A percentile compares a stretch with the other conserved stretches of the same genome.
These are phyloP conservation scores for Favolaschia claudopus DNA, from an alignment of 768 basidiomycete species.

Conservation along the genomic window DNA sequence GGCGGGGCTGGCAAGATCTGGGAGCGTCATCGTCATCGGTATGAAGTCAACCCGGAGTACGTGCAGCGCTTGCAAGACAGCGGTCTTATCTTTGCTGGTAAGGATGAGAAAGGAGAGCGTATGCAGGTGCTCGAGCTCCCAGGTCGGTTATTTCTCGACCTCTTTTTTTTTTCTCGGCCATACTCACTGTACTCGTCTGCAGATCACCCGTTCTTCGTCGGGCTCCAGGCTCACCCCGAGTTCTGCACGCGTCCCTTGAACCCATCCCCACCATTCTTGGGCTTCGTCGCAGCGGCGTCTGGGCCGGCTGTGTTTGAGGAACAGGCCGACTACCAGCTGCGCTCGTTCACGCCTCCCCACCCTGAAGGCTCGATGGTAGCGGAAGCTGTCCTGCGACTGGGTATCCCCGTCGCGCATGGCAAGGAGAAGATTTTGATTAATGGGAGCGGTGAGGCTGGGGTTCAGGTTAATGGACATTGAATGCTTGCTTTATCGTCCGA, in stretches of 20 bases:
- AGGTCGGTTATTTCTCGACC: conserved; percentile 54
- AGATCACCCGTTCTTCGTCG: conserved; percentile 96
- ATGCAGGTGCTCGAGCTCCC: conserved; percentile 95
- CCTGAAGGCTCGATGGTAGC: conserved; percentile 77
- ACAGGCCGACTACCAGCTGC: conserved; percentile 73
- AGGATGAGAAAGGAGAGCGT: conserved; percentile 94
- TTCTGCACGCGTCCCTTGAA: conserved; percentile 98
- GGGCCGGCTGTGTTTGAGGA: conserved; percentile 63
- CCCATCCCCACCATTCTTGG: conserved; percentile 96
- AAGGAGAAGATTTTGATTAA: conserved; percentile 17
- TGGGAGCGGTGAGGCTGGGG: not conserved
- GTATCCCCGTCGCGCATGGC: conserved; percentile 17
- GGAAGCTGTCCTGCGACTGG: conserved; percentile 56
- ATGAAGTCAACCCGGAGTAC: conserved; percentile 93
- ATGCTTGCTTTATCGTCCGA: too few relatives aligned
- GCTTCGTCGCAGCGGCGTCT: conserved; percentile 86
- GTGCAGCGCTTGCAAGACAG: conserved; percentile 74
- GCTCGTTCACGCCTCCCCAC: conserved; percentile 75
- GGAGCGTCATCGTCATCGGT: conserved; percentile 95
- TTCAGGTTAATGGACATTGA: conserved; percentile 3
- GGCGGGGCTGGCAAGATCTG: conserved; percentile 84
- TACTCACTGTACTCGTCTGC: conserved; percentile 5
- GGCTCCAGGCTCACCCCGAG: conserved; percentile 96
- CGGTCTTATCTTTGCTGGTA: conserved; percentile 76
- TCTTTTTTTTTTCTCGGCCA: not conserved